phyloP scores from a whole-genome alignment of 805 yeast species.

The Suhomyces tanzawaensis region DNA sequence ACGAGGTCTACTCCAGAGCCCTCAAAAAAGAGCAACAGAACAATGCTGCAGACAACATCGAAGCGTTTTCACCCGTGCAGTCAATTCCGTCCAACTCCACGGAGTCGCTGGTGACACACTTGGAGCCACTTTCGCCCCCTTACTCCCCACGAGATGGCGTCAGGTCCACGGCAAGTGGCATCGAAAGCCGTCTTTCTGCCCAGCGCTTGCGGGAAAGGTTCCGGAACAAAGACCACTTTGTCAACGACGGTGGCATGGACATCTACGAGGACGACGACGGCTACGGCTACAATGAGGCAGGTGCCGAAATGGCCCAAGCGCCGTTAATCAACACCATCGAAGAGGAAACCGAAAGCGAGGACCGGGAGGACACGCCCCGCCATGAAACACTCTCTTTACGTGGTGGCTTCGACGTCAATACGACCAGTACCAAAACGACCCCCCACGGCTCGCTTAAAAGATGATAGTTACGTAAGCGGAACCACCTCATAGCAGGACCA shows the following conservation, averaged over 20 bases:
- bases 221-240: conserved; percentile 2
- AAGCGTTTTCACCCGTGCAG: too few species aligned
- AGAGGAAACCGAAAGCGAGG: conserved; percentile 1
- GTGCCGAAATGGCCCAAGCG: neutral
- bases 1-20: neutral
- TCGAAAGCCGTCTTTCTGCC: neutral
- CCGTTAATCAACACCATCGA: neutral
- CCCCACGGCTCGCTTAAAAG: too few species aligned
- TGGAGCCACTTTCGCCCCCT: conserved; percentile 3
- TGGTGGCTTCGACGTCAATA: neutral
- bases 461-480: too few species aligned
- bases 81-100: too few species aligned
- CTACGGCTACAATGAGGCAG: conserved; percentile 1
- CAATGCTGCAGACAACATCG: neutral
- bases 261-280: conserved; percentile 9
- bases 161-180: neutral
- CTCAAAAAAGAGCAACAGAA: neutral
- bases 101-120: too few species aligned
- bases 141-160: conserved; percentile 2
- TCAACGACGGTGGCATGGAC: neutral
- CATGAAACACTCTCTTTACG: conserved; percentile 1
- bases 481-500: too few species aligned
- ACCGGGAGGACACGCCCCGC: neutral
- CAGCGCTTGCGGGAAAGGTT: conserved; percentile 3
- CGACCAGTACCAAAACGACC: too few species aligned